phyloP scores from a whole-genome alignment of 139 green algal genomes.

The Edaphochlamys debaryana region DNA sequence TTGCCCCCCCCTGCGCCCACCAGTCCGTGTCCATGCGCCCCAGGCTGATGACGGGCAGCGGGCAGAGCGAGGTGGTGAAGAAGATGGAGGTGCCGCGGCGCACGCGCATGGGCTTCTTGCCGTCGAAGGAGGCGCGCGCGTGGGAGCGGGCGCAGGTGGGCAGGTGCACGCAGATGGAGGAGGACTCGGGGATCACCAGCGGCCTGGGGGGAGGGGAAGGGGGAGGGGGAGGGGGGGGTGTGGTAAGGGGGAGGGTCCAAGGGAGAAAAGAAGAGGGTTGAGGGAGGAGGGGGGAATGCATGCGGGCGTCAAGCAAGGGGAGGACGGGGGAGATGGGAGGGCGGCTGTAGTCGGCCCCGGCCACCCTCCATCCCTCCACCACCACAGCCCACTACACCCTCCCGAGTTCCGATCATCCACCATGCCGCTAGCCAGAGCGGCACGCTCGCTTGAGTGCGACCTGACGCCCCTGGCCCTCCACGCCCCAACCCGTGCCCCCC shows the following conservation, averaged over 20 bases:
- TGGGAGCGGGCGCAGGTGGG: conserved; percentile 65
- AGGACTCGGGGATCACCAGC: conserved; percentile 86
- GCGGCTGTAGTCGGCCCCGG: too few species aligned
- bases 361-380: too few species aligned
- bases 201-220: conserved; percentile 85
- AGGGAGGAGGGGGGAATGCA: neutral
- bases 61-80: conserved; percentile 74
- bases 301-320: neutral
- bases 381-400: too few species aligned
- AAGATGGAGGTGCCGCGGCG: conserved; percentile 66
- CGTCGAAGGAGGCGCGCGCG: conserved; percentile 83
- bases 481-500: too few species aligned
- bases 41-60: conserved; percentile 86
- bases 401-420: too few species aligned
- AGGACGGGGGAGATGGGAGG: too few species aligned
- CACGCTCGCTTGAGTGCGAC: too few species aligned
- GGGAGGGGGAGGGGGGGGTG: neutral
- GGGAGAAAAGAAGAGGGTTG: neutral
- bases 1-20: neutral
- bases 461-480: too few species aligned
- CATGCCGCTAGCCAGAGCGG: too few species aligned
- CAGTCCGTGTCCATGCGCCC: conserved; percentile 83
- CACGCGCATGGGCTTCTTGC: conserved; percentile 73
- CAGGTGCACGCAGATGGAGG: conserved; percentile 80
- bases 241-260: neutral